phyloP scores from a whole-genome alignment of 2,329 filamentous ascomycete genomes.

The Monilinia fructigena region DNA sequence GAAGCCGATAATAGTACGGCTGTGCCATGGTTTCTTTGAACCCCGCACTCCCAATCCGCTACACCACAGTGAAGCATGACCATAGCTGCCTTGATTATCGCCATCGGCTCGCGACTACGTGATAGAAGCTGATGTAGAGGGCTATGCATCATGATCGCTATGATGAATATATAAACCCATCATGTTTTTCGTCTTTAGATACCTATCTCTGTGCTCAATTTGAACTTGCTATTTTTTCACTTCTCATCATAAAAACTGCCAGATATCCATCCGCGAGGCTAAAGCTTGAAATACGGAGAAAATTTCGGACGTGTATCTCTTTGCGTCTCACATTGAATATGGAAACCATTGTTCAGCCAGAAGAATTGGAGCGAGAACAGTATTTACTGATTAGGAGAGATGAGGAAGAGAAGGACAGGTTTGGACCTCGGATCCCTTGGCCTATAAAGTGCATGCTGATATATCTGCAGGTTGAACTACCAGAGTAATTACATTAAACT shows the following conservation, averaged over 20 bases:
- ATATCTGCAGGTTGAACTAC: not conserved
- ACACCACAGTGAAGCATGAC: not conserved
- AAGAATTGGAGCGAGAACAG: not conserved
- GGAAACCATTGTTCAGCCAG: not conserved
- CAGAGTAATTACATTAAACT: not conserved
- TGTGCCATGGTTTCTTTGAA: no score
- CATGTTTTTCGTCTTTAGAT: no score
- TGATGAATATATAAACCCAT: not conserved
- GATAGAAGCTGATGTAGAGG: not conserved
- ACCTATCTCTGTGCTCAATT: not conserved
- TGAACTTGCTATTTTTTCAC: not conserved
- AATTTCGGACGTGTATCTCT: not conserved
- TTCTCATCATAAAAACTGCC: not conserved
- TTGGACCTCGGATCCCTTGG: not conserved
- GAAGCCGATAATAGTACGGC: no score
- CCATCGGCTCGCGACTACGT: not conserved
- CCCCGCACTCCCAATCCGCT: no score
- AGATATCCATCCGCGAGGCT: not conserved
- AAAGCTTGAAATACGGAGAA: not conserved
- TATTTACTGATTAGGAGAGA: constrained; percentile 13
- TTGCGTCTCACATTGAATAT: not conserved
- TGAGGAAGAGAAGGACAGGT: constrained; percentile 4
- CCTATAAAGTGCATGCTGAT: not conserved
- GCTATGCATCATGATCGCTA: accelerated
- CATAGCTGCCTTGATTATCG: not conserved